These are phyloP conservation scores for Dissophora ornata DNA, from an alignment of 192 early-diverging fungal genomes.

Conservation along the genomic window DNA sequence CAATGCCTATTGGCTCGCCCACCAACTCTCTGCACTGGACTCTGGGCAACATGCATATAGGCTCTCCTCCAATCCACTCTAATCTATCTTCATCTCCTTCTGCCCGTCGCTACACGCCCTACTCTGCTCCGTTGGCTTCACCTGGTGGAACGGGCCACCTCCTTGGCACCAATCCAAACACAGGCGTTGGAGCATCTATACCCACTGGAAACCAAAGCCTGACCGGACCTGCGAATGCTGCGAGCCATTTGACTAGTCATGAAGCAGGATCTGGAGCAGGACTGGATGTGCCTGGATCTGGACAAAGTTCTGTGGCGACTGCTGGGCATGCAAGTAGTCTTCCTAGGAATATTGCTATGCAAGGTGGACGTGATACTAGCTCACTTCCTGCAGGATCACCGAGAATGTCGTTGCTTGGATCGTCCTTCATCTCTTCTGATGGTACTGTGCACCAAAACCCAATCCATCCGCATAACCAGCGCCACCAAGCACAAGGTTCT, in stretches of 20 bases:
- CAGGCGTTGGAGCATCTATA: constrained; percentile 4
- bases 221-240: not conserved
- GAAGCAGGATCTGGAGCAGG: constrained; percentile 13
- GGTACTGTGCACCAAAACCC: constrained; percentile 28
- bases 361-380: constrained; percentile 5
- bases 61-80: constrained; percentile 50
- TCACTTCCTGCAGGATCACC: constrained; percentile 21
- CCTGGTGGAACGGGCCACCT: constrained; percentile 15
- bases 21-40: constrained; percentile 44
- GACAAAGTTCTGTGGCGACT: not conserved
- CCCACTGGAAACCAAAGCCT: not conserved
- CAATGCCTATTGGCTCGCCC: constrained; percentile 25
- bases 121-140: constrained; percentile 27
- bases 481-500: not conserved
- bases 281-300: not conserved
- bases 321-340: not conserved
- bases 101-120: constrained; percentile 36
- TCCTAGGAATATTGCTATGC: constrained; percentile 21
- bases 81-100: constrained; percentile 33
- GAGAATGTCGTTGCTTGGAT: constrained; percentile 43
- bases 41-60: constrained; percentile 55
- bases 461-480: constrained; percentile 29
- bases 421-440: constrained; percentile 38
- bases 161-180: too few relatives aligned
- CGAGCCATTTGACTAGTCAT: not conserved